Conservation (phyloP, 768 basidiomycete genomes). For the Termitomyces bulborhizus region DNA sequence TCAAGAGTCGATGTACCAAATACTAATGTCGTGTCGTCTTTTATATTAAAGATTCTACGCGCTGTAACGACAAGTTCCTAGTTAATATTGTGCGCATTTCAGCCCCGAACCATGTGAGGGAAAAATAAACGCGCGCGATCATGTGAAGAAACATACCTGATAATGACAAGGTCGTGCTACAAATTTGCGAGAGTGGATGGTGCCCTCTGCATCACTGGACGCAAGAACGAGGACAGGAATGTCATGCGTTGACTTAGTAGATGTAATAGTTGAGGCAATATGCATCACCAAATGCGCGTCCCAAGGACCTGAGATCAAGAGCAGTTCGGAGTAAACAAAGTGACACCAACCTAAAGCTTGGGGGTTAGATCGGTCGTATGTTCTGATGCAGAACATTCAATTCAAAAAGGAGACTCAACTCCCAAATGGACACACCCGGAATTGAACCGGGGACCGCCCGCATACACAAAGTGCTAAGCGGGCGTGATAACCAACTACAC, state of each 20-base stretch:
- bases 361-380: no score
- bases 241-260: slow-evolving; percentile 13
- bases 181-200: slow-evolving; percentile 14
- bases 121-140: neutral
- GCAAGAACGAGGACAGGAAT: slow-evolving; percentile 21
- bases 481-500: slow-evolving; percentile 29
- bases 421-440: slow-evolving; percentile 21
- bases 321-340: neutral
- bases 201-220: slow-evolving; percentile 9
- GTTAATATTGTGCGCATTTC: neutral
- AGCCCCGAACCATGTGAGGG: neutral
- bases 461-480: slow-evolving; percentile 20
- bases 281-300: slow-evolving; percentile 11
- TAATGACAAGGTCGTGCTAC: slow-evolving; percentile 20
- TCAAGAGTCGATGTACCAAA: slow-evolving; percentile 22
- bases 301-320: neutral
- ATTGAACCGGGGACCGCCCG: slow-evolving; percentile 25
- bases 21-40: neutral
- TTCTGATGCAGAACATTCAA: no score
- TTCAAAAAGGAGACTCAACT: no score
- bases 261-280: slow-evolving; percentile 15
- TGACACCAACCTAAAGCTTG: no score
- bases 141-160: slow-evolving; percentile 10
- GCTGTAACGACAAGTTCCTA: slow-evolving; percentile 20
- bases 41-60: slow-evolving; percentile 14